A percentile compares a stretch with the other conserved stretches of the same genome.
Evolutionary conservation across 2,329 filamentous ascomycete genomes (phyloP).

Genomic region (Colletotrichum eremochloae): DNA sequence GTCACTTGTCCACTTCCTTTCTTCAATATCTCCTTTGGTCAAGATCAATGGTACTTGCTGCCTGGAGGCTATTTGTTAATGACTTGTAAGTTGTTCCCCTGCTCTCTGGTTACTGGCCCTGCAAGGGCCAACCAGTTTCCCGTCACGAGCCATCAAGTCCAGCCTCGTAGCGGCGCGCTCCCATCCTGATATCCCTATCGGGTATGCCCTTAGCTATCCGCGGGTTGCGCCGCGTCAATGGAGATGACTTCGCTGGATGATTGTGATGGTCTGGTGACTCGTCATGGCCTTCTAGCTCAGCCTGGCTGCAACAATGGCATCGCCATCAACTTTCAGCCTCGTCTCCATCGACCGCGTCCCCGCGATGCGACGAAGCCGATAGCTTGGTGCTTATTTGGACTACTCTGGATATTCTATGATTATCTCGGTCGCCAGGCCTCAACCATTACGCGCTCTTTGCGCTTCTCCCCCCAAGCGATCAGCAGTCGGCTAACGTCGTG

Average conservation of each 20-base stretch:
- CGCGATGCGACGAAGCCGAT: conserved; percentile 60
- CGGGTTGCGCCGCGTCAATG: conserved; percentile 51
- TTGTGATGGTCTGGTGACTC: conserved; percentile 48
- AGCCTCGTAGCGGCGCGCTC: conserved; percentile 48
- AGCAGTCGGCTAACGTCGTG: conserved; percentile 53
- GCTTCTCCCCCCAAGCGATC: not conserved
- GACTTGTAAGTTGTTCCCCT: conserved; percentile 62
- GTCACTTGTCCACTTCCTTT: conserved; percentile 33
- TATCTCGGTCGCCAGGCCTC: conserved; percentile 50
- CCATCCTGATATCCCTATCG: conserved; percentile 53
- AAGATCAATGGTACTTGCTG: conserved; percentile 47
- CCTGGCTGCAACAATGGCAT: conserved; percentile 58
- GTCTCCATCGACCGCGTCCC: conserved; percentile 59
- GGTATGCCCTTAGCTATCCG: conserved; percentile 45
- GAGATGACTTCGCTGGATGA: conserved; percentile 52
- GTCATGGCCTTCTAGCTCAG: conserved; percentile 43
- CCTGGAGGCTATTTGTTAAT: conserved; percentile 60
- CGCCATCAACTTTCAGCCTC: conserved; percentile 61
- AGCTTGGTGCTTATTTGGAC: conserved; percentile 54
- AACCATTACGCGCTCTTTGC: conserved; percentile 59
- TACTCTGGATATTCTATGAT: conserved; percentile 53
- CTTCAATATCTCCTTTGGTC: conserved; percentile 30
- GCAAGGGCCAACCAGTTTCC: conserved; percentile 51
- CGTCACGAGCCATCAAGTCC: conserved; percentile 55
- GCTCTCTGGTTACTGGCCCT: conserved; percentile 47